These are phyloP conservation scores for Trapa bicornis DNA, from an alignment of 345 rosid species.

Conservation along the genomic window DNA sequence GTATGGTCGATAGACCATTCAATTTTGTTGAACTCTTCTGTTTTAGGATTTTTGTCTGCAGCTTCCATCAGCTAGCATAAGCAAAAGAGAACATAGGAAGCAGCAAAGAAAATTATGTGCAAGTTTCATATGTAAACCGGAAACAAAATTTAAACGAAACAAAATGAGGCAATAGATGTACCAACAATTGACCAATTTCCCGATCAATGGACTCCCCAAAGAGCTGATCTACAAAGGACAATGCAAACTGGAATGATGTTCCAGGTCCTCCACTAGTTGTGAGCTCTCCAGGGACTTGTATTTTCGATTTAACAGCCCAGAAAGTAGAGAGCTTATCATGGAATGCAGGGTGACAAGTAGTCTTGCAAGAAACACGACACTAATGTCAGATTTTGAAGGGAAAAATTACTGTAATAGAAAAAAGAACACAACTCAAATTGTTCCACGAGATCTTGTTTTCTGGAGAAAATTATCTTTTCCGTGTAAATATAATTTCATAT, in stretches of 20 bases:
- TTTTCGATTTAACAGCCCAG: slow-evolving; percentile 84
- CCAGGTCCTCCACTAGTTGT: slow-evolving; percentile 97
- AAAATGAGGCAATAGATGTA: slow-evolving; percentile 9
- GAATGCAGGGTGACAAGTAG: slow-evolving; percentile 86
- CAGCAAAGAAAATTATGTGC: not conserved
- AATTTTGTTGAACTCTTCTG: slow-evolving; percentile 58
- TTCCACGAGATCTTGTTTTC: not conserved
- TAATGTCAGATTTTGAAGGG: slow-evolving; percentile 20
- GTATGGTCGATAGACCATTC: slow-evolving; percentile 56
- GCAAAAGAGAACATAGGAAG: not conserved
- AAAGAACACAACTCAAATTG: not conserved
- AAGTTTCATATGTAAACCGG: not conserved
- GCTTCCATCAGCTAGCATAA: slow-evolving; percentile 37
- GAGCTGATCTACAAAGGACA: slow-evolving; percentile 69
- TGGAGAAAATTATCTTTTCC: not conserved
- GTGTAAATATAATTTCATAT: not conserved
- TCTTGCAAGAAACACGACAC: slow-evolving; percentile 54
- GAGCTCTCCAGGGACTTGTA: slow-evolving; percentile 77
- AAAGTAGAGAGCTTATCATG: slow-evolving; percentile 67
- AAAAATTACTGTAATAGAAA: not conserved
- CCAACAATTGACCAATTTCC: slow-evolving; percentile 54
- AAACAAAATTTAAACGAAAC: not conserved
- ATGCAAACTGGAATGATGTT: slow-evolving; percentile 71
- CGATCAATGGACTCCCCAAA: slow-evolving; percentile 61
- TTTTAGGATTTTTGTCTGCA: slow-evolving; percentile 30